Conservation (phyloP, 805 yeast genomes). For the Maudiozyma pseudohumilis region DNA sequence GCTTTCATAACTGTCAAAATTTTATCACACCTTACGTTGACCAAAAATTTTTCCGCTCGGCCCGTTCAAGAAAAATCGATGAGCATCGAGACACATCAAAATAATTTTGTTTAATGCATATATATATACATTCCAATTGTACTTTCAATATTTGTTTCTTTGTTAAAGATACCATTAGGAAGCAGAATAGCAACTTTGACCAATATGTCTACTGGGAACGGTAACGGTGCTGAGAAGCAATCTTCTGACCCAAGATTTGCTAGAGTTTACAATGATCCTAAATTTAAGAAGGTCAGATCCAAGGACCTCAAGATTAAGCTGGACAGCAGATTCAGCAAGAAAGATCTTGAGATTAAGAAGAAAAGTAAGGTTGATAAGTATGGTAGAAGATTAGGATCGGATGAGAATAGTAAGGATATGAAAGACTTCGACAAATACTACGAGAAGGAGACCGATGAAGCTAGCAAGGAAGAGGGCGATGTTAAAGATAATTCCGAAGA, state of each 20-base stretch:
- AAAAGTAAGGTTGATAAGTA: conserved; percentile 68
- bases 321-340: conserved; percentile 75
- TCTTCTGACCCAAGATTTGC: conserved; percentile 69
- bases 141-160: background rate
- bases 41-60: conserved; percentile 1
- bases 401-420: conserved; percentile 30
- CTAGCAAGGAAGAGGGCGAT: conserved; percentile 15
- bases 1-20: background rate
- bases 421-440: conserved; percentile 58
- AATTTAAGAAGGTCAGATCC: conserved; percentile 67
- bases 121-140: background rate
- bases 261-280: conserved; percentile 74
- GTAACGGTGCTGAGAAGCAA: conserved; percentile 11
- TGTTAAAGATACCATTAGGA: background rate
- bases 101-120: background rate
- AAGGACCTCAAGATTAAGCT: conserved; percentile 64
- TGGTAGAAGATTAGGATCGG: conserved; percentile 57
- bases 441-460: conserved; percentile 33
- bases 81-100: background rate
- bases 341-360: conserved; percentile 48
- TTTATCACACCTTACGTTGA: background rate
- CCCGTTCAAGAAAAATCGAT: background rate
- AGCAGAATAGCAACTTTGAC: background rate
- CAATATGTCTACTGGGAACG: background rate
- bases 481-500: conserved; percentile 10